Percentiles rank a stretch among this genome's conserved stretches.
Conservation (phyloP, 1,284 basidiomycete species). For the Ganoderma resinaceum region DNA sequence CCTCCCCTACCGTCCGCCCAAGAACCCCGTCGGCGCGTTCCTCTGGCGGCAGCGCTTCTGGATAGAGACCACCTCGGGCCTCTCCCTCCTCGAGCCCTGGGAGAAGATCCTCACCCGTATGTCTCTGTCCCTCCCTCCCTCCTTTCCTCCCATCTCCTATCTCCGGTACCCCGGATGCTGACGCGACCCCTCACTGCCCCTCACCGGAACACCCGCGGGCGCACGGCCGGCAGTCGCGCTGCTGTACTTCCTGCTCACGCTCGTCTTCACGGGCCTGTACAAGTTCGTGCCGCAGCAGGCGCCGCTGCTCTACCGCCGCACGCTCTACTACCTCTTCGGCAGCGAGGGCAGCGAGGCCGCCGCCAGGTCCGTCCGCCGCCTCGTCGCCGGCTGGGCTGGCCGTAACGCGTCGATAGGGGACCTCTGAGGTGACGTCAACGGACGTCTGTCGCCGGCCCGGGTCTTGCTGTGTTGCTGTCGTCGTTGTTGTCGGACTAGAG, state of each 20-base stretch:
- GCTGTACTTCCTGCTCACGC: slow-evolving; percentile 38
- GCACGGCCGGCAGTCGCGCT: slow-evolving; percentile 38
- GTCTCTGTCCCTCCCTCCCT: slow-evolving; percentile 33
- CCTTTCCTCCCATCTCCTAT: background rate
- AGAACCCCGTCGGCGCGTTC: slow-evolving; percentile 43
- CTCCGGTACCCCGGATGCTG: background rate
- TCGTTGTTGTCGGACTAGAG: background rate
- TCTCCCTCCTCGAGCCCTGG: slow-evolving; percentile 64
- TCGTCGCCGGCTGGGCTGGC: slow-evolving; percentile 20
- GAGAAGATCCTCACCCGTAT: slow-evolving; percentile 61
- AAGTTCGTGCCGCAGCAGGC: slow-evolving; percentile 46
- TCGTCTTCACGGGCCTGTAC: slow-evolving; percentile 43
- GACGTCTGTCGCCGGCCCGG: background rate
- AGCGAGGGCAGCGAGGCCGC: slow-evolving; percentile 31
- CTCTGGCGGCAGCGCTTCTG: slow-evolving; percentile 58
- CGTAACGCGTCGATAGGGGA: slow-evolving; percentile 17
- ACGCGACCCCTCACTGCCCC: background rate
- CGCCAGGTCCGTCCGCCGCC: slow-evolving; percentile 13
- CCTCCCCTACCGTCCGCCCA: slow-evolving; percentile 45
- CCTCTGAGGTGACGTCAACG: background rate
- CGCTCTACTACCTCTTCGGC: slow-evolving; percentile 47
- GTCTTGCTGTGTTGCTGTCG: background rate
- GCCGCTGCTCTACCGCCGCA: slow-evolving; percentile 40
- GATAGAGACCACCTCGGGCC: slow-evolving; percentile 59
- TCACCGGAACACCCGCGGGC: background rate